Evolutionary conservation across 257 asterid species (phyloP), one percentile per base, ranked within the genome.

Genomic region (Agastache rugosa): DNA sequence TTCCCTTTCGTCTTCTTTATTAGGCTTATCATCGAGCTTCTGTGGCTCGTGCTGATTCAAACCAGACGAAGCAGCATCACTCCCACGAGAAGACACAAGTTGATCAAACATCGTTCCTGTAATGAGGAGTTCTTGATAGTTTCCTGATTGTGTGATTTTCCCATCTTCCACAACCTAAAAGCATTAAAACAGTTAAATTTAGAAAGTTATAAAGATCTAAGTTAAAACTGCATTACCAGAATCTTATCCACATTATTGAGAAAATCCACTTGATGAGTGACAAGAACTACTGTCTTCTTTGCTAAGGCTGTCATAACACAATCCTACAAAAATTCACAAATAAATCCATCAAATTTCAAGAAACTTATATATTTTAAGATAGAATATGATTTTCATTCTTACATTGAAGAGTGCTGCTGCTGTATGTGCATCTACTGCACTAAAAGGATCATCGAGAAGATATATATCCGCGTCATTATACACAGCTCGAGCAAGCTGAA

Each of bases 341-440:
- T n/a, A n/a, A n/a, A n/a, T n/a, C n/a, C n/a, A n/a, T n/a, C n/a
- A n/a, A n/a, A n/a, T n/a, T n/a, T n/a, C n/a, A n/a, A n/a, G n/a
- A n/a, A n/a, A n/a, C n/a, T n/a, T n/a, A n/a, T n/a, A n/a, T n/a
- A n/a, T n/a, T n/a, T n/a, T n/a, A n/a, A n/a, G n/a, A n/a, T n/a
- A n/a, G n/a, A n/a, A n/a, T n/a, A 75, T 15, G 15, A 16, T 29
- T 56, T 23, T 12, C 39, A 44, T 45, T 45, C 88, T 72, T 78
- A 91, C 97, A 53, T 89, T 80, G 73, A 91, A 91, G 75, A 91
- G 96, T 17, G 79, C 45, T 60, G 87, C 80, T 25, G 97, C 91
- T 60, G 97, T 89, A 44, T 89, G 96, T 70, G 97, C 97, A 85
- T 91, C 97, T 12, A 92, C 93, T 9, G 96, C 97, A 74, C 97